phyloP scores from a whole-genome alignment of 1,139 yeast genomes.

The Pichia sp. region DNA sequence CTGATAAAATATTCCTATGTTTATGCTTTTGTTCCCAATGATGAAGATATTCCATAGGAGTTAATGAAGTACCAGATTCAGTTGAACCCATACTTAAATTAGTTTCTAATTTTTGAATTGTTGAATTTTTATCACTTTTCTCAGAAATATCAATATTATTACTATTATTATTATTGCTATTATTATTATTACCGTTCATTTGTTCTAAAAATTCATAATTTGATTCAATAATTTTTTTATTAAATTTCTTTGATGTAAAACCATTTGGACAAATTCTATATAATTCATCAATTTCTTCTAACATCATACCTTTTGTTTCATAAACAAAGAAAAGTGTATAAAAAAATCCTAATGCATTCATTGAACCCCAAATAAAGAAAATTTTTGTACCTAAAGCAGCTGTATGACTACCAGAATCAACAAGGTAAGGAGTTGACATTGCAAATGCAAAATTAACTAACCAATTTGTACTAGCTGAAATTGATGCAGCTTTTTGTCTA shows the following conservation, averaged over 20 bases:
- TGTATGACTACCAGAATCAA: conserved; percentile 56
- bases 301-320: conserved; percentile 59
- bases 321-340: conserved; percentile 51
- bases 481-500: conserved; percentile 68
- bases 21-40: conserved; percentile 10
- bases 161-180: too few species aligned
- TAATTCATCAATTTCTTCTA: conserved; percentile 58
- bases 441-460: conserved; percentile 69
- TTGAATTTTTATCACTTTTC: background rate
- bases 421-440: conserved; percentile 60
- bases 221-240: conserved; percentile 29
- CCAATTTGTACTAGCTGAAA: conserved; percentile 78
- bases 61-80: background rate
- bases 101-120: background rate
- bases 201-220: too few species aligned
- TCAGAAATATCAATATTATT: too few species aligned
- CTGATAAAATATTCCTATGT: conserved; percentile 6
- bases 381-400: conserved; percentile 62
- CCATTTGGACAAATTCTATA: conserved; percentile 45
- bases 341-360: conserved; percentile 45
- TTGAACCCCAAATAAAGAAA: conserved; percentile 72
- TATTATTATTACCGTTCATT: too few species aligned
- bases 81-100: background rate
- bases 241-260: conserved; percentile 30
- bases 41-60: conserved; percentile 9